Evolutionary conservation across 2,329 filamentous ascomycete species (phyloP), one percentile per base, ranked within the genome.

Genomic region (Ascomycota sp.): DNA sequence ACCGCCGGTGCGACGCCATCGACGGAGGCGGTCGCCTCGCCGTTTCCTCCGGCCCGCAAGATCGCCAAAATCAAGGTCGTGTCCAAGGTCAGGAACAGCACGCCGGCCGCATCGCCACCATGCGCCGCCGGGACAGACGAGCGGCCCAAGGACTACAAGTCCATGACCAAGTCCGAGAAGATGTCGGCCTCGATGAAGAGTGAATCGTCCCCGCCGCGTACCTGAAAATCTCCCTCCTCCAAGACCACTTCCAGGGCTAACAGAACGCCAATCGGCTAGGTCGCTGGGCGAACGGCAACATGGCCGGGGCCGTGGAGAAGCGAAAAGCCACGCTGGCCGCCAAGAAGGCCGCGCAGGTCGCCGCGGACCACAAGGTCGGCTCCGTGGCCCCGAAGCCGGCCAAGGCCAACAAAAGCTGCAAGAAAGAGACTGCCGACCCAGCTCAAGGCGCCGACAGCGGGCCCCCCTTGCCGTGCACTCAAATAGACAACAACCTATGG

Each of bases 101-200:
- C 44, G 7, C 44, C 46, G 3, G 34, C 39, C 33, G 46, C 38
- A 11, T 29, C 33, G 12, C 32, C 38, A 17, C 33, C 30, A 9
- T 9, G 20, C 3, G 20, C 31, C 4, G 50, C 46, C 4, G 50
- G 52, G 8, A 47, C 41, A 10, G 56, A 59, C 19, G 55, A 61
- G 33, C 41, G 44, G 12, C 43, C 39, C 28, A 69, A 70, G 50
- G 63, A 69, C 30, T 71, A 71, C 40, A 60, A 61, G 23, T 56
- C 61, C 26, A 70, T 71, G 65, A 70, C 64, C 28, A 72, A 72
- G 51, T 69, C 64, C 20, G 66, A 72, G 49, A 72, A 72, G 55
- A 71, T 72, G 66, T 68, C 63, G n/a, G 59, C 59, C 12, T 70
- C 65, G 3, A 72, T 72, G 67, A 69, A 69, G 53, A 64, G 67